A percentile compares a stretch with the other conserved stretches of the same genome.
Evolutionary conservation across 2,329 filamentous ascomycete genomes (phyloP).

Genomic region (Neonectria magnoliae): DNA sequence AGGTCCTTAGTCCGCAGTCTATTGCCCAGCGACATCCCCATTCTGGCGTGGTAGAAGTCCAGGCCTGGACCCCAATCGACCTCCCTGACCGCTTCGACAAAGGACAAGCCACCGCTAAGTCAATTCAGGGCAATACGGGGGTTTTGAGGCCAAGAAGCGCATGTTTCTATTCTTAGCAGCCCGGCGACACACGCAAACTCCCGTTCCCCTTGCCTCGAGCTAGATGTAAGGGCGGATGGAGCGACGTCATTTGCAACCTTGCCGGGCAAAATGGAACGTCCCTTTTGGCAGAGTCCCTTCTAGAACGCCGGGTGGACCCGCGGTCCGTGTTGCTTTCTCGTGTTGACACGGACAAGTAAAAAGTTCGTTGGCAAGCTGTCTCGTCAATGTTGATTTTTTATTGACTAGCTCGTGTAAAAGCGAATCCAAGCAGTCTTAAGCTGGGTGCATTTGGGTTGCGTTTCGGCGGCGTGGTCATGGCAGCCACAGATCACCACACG

Average conservation of each 20-base stretch:
- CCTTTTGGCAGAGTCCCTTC: neutral
- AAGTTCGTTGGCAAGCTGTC: neutral
- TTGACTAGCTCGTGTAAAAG: neutral
- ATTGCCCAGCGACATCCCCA: no score
- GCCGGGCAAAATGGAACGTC: conserved; percentile 7
- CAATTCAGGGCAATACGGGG: neutral
- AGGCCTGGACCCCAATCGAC: neutral
- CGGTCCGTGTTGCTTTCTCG: neutral
- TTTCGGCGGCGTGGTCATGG: neutral
- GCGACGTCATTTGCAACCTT: conserved; percentile 11
- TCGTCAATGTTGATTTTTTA: neutral
- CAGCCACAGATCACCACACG: conserved; percentile 3
- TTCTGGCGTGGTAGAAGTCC: neutral
- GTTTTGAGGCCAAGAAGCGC: neutral
- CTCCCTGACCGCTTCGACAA: neutral
- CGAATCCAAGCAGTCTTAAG: neutral
- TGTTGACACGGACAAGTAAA: neutral
- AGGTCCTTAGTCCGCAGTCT: neutral
- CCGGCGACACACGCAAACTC: neutral
- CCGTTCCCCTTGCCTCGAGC: neutral
- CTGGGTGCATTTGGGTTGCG: neutral
- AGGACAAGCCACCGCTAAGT: neutral
- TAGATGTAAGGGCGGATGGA: neutral
- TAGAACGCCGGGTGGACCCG: conserved; percentile 1
- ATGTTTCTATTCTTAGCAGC: neutral